These are phyloP conservation scores for Neopestalotiopsis rosae DNA, from an alignment of 2,329 filamentous ascomycete genomes.

Conservation along the genomic window DNA sequence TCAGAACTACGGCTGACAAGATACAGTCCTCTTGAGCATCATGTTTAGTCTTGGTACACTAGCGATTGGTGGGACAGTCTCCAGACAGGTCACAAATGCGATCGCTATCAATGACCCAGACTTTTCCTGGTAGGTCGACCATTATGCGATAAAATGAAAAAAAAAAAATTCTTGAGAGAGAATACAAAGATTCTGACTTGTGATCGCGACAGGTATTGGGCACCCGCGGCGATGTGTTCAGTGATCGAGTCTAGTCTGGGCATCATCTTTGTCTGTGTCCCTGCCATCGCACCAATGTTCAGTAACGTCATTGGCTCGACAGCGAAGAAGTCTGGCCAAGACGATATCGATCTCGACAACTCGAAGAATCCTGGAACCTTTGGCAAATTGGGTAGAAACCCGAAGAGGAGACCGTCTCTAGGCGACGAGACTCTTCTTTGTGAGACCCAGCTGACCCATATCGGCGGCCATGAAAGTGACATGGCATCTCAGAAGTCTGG, in stretches of 20 bases:
- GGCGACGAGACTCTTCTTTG: background rate
- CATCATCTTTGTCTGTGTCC: background rate
- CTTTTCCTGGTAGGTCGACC: background rate
- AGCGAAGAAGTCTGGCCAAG: background rate
- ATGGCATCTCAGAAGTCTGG: background rate
- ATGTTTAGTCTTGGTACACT: conserved; percentile 3
- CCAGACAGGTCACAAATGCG: background rate
- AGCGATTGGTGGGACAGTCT: background rate
- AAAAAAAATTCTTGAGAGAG: too few relatives aligned
- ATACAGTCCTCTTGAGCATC: background rate
- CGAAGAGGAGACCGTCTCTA: background rate
- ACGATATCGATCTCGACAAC: background rate
- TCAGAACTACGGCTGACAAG: background rate
- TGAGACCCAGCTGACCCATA: background rate
- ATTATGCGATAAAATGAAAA: too few relatives aligned
- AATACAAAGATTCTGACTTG: background rate
- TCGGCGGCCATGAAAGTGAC: background rate
- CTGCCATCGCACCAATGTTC: background rate
- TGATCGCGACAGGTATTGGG: background rate
- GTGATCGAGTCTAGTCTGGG: background rate
- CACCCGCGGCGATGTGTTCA: background rate
- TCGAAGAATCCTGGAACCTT: background rate
- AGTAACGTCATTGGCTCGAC: background rate
- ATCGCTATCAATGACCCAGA: background rate
- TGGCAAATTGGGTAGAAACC: background rate